Base-by-base conservation (phyloP, 2,329 filamentous ascomycete genomes). In the Bipolaris oryzae region DNA sequence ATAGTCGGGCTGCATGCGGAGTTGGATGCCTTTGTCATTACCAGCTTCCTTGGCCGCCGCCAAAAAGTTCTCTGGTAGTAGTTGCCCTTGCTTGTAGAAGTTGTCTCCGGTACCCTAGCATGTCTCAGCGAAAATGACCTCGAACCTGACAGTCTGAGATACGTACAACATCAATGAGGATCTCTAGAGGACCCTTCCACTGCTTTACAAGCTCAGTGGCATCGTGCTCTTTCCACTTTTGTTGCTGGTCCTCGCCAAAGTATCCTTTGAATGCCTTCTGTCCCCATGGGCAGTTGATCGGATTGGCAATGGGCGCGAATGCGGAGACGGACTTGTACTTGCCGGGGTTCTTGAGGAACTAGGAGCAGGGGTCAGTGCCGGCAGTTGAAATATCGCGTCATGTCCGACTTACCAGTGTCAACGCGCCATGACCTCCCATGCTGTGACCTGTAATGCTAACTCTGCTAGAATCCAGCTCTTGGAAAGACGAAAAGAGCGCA, bases 371-470 rank as follows among this genome's bases (percentile, higher is more conserved):
- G 31, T 42, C 34, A 46, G 58, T 69, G 25, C 61, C 53, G 34
- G 42, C 37, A 11, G 20, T 20, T 11, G 13, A 11, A 31, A 5
- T 34, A 16, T 10, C 28, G 4, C 47, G n/a, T 9, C 2, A 20
- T 28, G 35, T 16, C 21, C 42, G 7, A 68, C 61, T 10, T 72
- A 86, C 84, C 68, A 98, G 80, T 43, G 93, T 96, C 67, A 99
- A 81, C 42, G 95, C 95, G 61, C 95, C 95, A 77, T 99, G 95
- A 0, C 95, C 95, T 65, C 95, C 95, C 95, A 99, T 99, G 69
- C 89, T 93, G 80, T 99, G 95, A 5, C 95, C 95, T 38, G 91
- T 91, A 70, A 99, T 95, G 76, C 88, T 89, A 53, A 97, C 87
- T 38, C 89, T 84, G 25, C 71, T 77, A 0, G 77, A 71, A 76